Evolutionary conservation across 148 eudicot species (phyloP).

Genomic region (Amaranthus palmeri): DNA sequence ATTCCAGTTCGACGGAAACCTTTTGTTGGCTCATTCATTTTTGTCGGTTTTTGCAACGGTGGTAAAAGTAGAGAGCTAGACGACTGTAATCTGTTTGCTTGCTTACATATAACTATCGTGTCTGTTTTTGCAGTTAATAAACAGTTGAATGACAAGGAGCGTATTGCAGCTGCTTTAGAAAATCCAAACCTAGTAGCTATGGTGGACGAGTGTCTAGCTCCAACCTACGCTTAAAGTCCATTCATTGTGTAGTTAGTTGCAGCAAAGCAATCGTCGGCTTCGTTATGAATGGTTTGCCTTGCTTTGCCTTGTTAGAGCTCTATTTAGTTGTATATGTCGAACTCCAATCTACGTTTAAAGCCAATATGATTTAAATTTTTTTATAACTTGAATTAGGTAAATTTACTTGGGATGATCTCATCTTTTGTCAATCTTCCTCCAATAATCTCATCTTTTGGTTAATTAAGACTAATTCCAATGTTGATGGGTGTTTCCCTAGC

Average conservation of each 20-base stretch:
- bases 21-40: too few species aligned
- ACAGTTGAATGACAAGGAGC: constrained; percentile 93
- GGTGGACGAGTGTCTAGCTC: constrained; percentile 88
- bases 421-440: too few species aligned
- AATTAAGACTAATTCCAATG: too few species aligned
- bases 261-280: neutral
- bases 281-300: neutral
- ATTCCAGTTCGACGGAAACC: too few species aligned
- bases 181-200: constrained; percentile 84
- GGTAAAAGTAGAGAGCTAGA: too few species aligned
- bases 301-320: neutral
- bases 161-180: constrained; percentile 93
- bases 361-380: too few species aligned
- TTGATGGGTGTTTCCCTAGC: too few species aligned
- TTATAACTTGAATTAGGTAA: too few species aligned
- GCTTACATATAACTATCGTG: neutral
- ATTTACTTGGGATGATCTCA: too few species aligned
- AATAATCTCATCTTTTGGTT: too few species aligned
- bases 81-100: neutral
- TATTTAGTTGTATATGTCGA: constrained; percentile 4
- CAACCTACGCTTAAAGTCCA: constrained; percentile 50
- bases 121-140: constrained; percentile 59
- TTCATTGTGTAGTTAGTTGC: neutral
- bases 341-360: too few species aligned
- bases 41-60: too few species aligned